phyloP scores from a whole-genome alignment of 129 eudicot genomes.

The Centella asiatica region DNA sequence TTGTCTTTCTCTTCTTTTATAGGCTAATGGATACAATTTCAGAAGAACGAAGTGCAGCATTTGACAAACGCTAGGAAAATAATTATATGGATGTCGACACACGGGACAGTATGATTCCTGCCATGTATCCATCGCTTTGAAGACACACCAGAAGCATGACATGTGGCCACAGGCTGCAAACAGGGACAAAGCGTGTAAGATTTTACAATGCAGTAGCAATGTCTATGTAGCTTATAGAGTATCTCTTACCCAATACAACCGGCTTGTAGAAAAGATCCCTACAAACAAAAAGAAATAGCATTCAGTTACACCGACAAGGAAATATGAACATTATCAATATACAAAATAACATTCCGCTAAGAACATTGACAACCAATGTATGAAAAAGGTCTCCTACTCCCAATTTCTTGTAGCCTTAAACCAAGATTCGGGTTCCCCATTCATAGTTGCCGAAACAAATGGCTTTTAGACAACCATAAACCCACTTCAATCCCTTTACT shows the following conservation, averaged over 20 bases:
- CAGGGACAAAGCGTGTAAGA: not conserved
- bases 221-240: conserved; percentile 10
- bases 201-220: not conserved
- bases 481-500: too few species aligned
- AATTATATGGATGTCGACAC: conserved; percentile 36
- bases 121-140: conserved; percentile 31
- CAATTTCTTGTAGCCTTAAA: too few species aligned
- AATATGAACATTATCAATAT: too few species aligned
- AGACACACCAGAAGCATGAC: conserved; percentile 65
- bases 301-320: conserved; percentile 4
- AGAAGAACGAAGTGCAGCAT: conserved; percentile 41
- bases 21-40: conserved; percentile 41
- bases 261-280: conserved; percentile 68
- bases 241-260: conserved; percentile 50
- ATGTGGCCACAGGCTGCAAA: conserved; percentile 67
- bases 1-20: conserved; percentile 39
- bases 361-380: too few species aligned
- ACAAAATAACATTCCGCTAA: too few species aligned
- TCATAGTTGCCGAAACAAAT: too few species aligned
- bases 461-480: too few species aligned
- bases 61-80: conserved; percentile 52
- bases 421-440: too few species aligned
- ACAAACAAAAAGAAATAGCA: conserved; percentile 11
- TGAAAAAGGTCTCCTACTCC: too few species aligned
- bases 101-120: conserved; percentile 51